These are phyloP conservation scores for Mycena maculata DNA, from an alignment of 768 basidiomycete genomes.

Conservation along the genomic window DNA sequence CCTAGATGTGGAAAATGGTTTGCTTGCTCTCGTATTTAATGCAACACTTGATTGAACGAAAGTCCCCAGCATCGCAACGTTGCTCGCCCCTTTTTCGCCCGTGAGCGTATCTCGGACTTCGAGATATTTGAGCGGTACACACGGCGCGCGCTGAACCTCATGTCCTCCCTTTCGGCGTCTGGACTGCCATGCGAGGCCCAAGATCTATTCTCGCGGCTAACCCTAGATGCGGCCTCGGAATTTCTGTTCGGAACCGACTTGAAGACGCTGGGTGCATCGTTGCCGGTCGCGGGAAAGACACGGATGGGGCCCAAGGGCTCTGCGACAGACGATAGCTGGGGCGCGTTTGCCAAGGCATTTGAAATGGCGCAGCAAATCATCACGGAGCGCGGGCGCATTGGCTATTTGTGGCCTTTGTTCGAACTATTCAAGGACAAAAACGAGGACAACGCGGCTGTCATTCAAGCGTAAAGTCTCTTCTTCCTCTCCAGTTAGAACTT, in stretches of 20 bases:
- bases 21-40: slow-evolving; percentile 24
- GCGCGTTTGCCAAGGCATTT: slow-evolving; percentile 70
- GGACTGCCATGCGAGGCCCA: slow-evolving; percentile 69
- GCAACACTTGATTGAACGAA: not conserved
- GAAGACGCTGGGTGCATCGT: slow-evolving; percentile 65
- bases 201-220: slow-evolving; percentile 75
- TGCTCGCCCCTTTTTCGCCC: slow-evolving; percentile 79
- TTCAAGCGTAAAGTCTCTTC: slow-evolving; percentile 52
- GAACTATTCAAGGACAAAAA: slow-evolving; percentile 70
- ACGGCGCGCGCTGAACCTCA: slow-evolving; percentile 57
- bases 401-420: slow-evolving; percentile 69
- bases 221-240: slow-evolving; percentile 78
- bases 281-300: slow-evolving; percentile 62
- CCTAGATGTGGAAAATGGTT: slow-evolving; percentile 74
- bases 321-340: slow-evolving; percentile 69
- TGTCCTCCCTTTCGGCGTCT: slow-evolving; percentile 54
- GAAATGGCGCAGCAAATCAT: slow-evolving; percentile 65
- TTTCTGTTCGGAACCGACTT: slow-evolving; percentile 78
- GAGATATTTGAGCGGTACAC: slow-evolving; percentile 72
- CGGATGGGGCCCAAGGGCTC: slow-evolving; percentile 69
- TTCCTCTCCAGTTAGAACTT: slow-evolving; percentile 34
- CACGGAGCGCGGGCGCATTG: slow-evolving; percentile 61
- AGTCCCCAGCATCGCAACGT: slow-evolving; percentile 71
- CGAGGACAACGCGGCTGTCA: slow-evolving; percentile 57
- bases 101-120: slow-evolving; percentile 78